Evolutionary conservation across 805 yeast species (phyloP).

Genomic region (Metschnikowia dekortorum): DNA sequence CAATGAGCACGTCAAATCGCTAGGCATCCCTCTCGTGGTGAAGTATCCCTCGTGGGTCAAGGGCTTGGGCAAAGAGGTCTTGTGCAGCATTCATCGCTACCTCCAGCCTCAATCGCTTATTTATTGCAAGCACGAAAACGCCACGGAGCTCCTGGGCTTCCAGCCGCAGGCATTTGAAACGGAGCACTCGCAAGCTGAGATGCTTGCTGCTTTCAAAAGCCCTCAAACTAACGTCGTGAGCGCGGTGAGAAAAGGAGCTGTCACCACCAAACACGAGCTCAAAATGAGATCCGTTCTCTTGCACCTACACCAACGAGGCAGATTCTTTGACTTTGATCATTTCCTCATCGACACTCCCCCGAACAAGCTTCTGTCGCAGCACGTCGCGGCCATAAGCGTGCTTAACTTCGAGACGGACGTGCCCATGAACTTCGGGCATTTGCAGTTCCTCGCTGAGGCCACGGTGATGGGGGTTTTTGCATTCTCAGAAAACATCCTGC

Average conservation of each 20-base stretch:
- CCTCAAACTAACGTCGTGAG: constrained; percentile 6
- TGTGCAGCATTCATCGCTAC: constrained; percentile 42
- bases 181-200: constrained; percentile 16
- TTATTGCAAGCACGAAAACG: constrained; percentile 34
- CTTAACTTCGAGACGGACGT: constrained; percentile 6
- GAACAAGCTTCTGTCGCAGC: constrained; percentile 4
- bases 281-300: constrained; percentile 48
- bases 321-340: constrained; percentile 8
- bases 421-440: not conserved
- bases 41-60: constrained; percentile 92
- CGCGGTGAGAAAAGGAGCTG: constrained; percentile 19
- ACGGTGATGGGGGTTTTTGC: constrained; percentile 13
- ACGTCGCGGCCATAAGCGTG: constrained; percentile 11
- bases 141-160: constrained; percentile 17
- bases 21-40: constrained; percentile 46
- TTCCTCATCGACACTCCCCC: constrained; percentile 12
- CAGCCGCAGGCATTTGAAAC: constrained; percentile 26
- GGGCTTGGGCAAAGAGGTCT: constrained; percentile 73
- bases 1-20: constrained; percentile 12
- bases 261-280: constrained; percentile 48
- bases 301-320: constrained; percentile 45
- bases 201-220: constrained; percentile 6
- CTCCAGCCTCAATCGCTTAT: constrained; percentile 55
- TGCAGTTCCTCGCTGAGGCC: constrained; percentile 10
- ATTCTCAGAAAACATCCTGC: not conserved